phyloP scores from a whole-genome alignment of 768 basidiomycete genomes.

The Auricularia sp. region DNA sequence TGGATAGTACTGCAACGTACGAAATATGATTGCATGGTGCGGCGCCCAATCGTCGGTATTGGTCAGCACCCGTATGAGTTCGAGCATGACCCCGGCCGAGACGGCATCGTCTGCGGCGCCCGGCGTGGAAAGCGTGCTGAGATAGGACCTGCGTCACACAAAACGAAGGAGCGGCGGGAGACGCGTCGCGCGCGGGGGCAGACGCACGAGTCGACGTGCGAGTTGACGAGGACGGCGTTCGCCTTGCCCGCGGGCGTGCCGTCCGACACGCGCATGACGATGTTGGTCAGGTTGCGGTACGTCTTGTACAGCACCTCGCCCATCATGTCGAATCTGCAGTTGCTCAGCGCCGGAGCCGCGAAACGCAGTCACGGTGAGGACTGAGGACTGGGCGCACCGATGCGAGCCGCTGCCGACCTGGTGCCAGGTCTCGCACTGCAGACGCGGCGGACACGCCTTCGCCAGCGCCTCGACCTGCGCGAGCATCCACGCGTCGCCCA shows the following conservation, averaged over 20 bases:
- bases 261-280: constrained; percentile 77
- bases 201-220: constrained; percentile 56
- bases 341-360: not conserved
- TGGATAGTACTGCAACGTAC: constrained; percentile 28
- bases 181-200: constrained; percentile 36
- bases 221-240: constrained; percentile 77
- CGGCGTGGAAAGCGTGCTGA: constrained; percentile 1
- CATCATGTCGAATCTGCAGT: constrained; percentile 84
- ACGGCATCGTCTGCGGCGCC: constrained; percentile 86
- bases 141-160: not conserved
- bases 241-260: constrained; percentile 62
- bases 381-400: constrained; percentile 40
- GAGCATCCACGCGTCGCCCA: constrained; percentile 76
- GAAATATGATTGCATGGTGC: constrained; percentile 67
- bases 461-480: constrained; percentile 53
- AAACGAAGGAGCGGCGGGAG: constrained; percentile 55
- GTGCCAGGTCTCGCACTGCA: constrained; percentile 89
- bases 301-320: constrained; percentile 70
- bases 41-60: constrained; percentile 62
- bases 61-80: constrained; percentile 67
- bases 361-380: not conserved
- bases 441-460: constrained; percentile 54
- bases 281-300: constrained; percentile 81
- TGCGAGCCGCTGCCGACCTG: constrained; percentile 85
- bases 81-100: constrained; percentile 85